Conservation (phyloP, 257 asterid species). For the Verbascum thapsus region DNA sequence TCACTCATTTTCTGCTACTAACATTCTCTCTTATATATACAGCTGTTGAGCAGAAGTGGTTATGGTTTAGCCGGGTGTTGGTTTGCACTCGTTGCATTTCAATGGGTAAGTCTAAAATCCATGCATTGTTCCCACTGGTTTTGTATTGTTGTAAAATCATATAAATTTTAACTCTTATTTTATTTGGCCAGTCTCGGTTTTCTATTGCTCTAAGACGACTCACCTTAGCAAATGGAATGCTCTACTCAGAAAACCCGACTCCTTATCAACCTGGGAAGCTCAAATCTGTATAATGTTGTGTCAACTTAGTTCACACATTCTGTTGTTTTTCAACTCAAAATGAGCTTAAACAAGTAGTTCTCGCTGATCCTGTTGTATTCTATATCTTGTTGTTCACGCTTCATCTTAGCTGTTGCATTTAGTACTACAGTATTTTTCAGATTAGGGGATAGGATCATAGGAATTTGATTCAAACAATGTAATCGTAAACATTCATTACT, state of each 20-base stretch:
- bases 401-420: constrained; percentile 8
- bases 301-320: constrained; percentile 9
- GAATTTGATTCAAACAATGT: constrained; percentile 14
- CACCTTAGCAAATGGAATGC: constrained; percentile 56
- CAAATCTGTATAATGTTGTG: constrained; percentile 42
- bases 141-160: not conserved
- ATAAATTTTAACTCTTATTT: not conserved
- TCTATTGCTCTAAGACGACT: constrained; percentile 71
- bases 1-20: constrained; percentile 4
- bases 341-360: not conserved
- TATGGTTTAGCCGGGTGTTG: constrained; percentile 81
- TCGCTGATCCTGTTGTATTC: constrained; percentile 20
- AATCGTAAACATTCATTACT: not conserved
- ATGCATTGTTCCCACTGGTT: not conserved
- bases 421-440: not conserved
- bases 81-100: constrained; percentile 87
- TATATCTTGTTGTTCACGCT: not conserved
- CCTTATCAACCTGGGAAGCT: constrained; percentile 45
- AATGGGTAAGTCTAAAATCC: constrained; percentile 64
- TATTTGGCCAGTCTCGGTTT: constrained; percentile 67
- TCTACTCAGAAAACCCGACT: constrained; percentile 50
- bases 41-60: constrained; percentile 76
- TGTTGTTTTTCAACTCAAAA: not conserved
- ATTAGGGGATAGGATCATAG: constrained; percentile 6
- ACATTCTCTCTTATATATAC: constrained; percentile 16